Evolutionary conservation across 176 grass and related monocot species (phyloP).

Genomic region (Bothriochloa decipiens): DNA sequence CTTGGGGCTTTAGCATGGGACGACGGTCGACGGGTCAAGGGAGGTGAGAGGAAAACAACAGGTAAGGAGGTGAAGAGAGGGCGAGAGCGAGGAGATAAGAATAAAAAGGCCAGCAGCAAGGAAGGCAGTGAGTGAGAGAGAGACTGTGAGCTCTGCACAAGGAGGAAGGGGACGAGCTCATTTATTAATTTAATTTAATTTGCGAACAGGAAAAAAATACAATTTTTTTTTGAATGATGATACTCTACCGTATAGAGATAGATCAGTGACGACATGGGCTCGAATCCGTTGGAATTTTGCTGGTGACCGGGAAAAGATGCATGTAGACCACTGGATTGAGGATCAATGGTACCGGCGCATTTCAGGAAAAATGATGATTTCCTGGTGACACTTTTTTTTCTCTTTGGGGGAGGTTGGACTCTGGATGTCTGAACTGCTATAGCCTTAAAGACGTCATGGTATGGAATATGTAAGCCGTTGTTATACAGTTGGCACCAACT

Average conservation of each 20-base stretch:
- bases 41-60: constrained; percentile 43
- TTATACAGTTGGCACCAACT: constrained; percentile 28
- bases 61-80: constrained; percentile 44
- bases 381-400: background rate
- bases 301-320: background rate
- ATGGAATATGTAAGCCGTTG: constrained; percentile 22
- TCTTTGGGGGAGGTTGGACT: background rate
- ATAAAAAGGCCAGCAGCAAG: constrained; percentile 37
- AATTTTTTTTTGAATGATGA: background rate
- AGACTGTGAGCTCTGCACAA: background rate
- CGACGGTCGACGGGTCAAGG: constrained; percentile 31
- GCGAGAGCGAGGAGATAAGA: constrained; percentile 39
- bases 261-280: constrained; percentile 27
- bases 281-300: constrained; percentile 30
- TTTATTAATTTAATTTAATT: background rate
- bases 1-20: constrained; percentile 38
- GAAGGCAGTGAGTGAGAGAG: background rate
- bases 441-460: background rate
- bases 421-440: background rate
- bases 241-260: constrained; percentile 16
- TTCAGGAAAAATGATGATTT: background rate
- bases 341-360: background rate
- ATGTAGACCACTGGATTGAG: background rate
- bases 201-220: background rate
- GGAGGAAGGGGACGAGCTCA: background rate